Evolutionary conservation across 345 rosid genomes (phyloP).

Genomic region (Salix koriyanagi): DNA sequence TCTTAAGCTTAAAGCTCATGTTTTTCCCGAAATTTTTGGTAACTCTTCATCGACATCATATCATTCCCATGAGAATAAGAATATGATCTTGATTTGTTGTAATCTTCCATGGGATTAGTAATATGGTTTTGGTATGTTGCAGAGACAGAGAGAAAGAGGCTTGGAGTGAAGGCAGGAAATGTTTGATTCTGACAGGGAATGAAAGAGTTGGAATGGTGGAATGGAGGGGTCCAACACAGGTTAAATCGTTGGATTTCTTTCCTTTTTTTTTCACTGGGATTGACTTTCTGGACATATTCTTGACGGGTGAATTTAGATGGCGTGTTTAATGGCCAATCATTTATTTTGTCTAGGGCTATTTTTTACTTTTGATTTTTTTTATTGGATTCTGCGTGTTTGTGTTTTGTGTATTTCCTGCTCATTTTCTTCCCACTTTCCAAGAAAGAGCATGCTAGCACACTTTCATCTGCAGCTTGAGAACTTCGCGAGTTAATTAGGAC

Average conservation of each 20-base stretch:
- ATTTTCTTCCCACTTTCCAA: too few species aligned
- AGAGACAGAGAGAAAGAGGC: background rate
- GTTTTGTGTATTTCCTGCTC: too few species aligned
- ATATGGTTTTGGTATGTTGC: background rate
- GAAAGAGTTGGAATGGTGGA: conserved; percentile 5
- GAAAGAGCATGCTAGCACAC: too few species aligned
- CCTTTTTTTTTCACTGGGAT: background rate
- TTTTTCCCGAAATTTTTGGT: background rate
- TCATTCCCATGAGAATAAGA: conserved; percentile 34
- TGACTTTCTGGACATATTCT: background rate
- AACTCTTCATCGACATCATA: conserved; percentile 57
- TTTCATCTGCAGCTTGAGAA: too few species aligned
- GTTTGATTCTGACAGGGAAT: conserved; percentile 11
- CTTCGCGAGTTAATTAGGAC: too few species aligned
- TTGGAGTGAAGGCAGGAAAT: too few species aligned
- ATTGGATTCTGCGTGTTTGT: too few species aligned
- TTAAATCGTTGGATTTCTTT: background rate
- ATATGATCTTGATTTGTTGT: conserved; percentile 47
- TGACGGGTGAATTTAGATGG: too few species aligned
- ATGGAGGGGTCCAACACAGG: conserved; percentile 15
- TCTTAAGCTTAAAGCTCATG: conserved; percentile 44
- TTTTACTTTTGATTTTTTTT: too few species aligned
- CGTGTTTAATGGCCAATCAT: too few species aligned
- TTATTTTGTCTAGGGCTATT: too few species aligned
- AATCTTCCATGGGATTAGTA: conserved; percentile 53